Evolutionary conservation across 1,139 yeast genomes (phyloP).

Genomic region (Scheffersomyces lignicola): DNA sequence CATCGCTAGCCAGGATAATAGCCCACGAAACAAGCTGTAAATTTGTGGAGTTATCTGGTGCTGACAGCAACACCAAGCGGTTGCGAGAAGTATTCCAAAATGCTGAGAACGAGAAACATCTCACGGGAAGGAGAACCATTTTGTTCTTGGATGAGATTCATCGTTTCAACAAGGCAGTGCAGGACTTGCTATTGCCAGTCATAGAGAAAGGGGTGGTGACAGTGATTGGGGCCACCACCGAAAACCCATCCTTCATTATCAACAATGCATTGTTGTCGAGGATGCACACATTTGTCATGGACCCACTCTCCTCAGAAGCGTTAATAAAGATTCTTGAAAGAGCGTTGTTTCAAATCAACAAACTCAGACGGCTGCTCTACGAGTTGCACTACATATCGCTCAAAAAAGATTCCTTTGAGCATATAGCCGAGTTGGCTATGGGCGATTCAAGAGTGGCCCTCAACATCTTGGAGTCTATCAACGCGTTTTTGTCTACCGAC

Average conservation of each 20-base stretch:
- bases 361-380: conserved; percentile 46
- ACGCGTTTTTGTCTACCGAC: conserved; percentile 41
- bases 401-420: conserved; percentile 57
- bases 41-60: conserved; percentile 86
- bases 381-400: conserved; percentile 50
- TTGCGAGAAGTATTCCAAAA: conserved; percentile 71
- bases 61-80: conserved; percentile 70
- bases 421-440: conserved; percentile 74
- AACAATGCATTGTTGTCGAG: conserved; percentile 87
- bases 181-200: conserved; percentile 76
- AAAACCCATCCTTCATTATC: conserved; percentile 89
- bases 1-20: conserved; percentile 68
- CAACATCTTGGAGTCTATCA: conserved; percentile 62
- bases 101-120: conserved; percentile 64
- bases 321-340: conserved; percentile 58
- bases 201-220: conserved; percentile 68
- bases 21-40: conserved; percentile 52
- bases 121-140: conserved; percentile 71
- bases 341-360: conserved; percentile 64
- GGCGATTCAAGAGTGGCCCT: conserved; percentile 90
- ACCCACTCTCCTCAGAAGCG: conserved; percentile 58
- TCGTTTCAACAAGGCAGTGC: conserved; percentile 85
- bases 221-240: conserved; percentile 93
- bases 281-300: conserved; percentile 81
- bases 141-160: conserved; percentile 93